Conservation (phyloP, 2,329 filamentous ascomycete species). For the Monilinia aucupariae region DNA sequence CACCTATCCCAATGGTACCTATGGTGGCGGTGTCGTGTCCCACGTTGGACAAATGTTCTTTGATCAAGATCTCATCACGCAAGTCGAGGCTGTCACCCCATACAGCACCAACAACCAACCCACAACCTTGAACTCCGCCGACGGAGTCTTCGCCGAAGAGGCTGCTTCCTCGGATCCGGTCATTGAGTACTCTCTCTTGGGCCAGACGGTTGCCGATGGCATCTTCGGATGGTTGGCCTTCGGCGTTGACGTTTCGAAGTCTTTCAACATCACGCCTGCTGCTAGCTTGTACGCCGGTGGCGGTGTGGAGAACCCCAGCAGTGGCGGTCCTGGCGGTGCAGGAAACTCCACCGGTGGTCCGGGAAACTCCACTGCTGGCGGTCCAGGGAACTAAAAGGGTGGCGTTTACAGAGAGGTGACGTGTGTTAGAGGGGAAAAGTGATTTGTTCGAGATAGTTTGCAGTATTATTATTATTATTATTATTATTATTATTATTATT, state of each 20-base stretch:
- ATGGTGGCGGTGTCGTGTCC: slow-evolving; percentile 41
- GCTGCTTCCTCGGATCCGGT: slow-evolving; percentile 11
- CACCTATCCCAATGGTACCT: slow-evolving; percentile 28
- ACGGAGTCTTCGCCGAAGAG: slow-evolving; percentile 30
- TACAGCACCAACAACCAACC: slow-evolving; percentile 44
- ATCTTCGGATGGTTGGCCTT: slow-evolving; percentile 15
- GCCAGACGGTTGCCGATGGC: slow-evolving; percentile 7
- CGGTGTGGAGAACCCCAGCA: too few relatives aligned
- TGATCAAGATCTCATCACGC: slow-evolving; percentile 51
- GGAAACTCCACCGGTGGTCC: too few relatives aligned
- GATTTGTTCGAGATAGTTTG: background rate
- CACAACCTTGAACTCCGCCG: slow-evolving; percentile 45
- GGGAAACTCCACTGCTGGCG: too few relatives aligned
- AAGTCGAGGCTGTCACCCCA: slow-evolving; percentile 45
- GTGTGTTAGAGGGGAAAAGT: background rate
- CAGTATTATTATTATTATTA: too few relatives aligned
- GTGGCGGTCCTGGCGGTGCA: too few relatives aligned
- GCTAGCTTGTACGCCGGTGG: slow-evolving; percentile 7
- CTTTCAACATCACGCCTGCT: background rate
- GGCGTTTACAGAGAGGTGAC: too few relatives aligned
- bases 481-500: too few relatives aligned
- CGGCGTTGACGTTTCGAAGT: background rate
- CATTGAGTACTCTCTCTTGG: slow-evolving; percentile 7
- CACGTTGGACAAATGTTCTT: slow-evolving; percentile 62
- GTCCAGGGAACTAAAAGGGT: background rate